Percentiles rank a stretch among this genome's conserved stretches.
These are phyloP conservation scores for Blastobotrys arbuscula DNA, from an alignment of 1,139 yeast species.

Conservation along the genomic window DNA sequence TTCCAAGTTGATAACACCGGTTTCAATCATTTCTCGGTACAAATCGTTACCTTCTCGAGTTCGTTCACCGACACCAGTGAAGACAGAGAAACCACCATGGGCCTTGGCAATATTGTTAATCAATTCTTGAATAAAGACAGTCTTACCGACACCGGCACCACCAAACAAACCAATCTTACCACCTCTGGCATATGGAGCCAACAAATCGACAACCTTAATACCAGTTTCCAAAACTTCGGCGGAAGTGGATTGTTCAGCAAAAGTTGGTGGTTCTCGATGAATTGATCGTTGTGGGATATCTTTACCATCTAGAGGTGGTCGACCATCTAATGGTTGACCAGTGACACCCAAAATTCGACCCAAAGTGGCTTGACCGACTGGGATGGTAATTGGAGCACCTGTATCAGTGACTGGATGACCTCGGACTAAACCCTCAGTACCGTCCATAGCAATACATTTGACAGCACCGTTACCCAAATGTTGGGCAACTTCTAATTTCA, in stretches of 20 bases:
- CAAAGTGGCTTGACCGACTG: constrained; percentile 98
- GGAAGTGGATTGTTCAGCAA: constrained; percentile 93
- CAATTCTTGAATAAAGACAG: constrained; percentile 99
- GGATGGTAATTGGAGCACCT: constrained; percentile 97
- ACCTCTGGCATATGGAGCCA: constrained; percentile 99
- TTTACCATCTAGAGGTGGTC: constrained; percentile 73
- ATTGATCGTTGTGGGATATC: constrained; percentile 91
- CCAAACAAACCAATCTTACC: constrained; percentile 99
- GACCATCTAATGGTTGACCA: constrained; percentile 99
- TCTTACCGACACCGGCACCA: constrained; percentile 99
- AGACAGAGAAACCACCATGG: constrained; percentile 99
- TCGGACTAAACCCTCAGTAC: constrained; percentile 99
- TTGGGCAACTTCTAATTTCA: constrained; percentile 97
- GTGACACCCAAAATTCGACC: constrained; percentile 98
- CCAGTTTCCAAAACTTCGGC: constrained; percentile 98
- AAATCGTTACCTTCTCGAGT: constrained; percentile 99
- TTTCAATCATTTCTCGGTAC: constrained; percentile 99
- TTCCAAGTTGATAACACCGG: constrained; percentile 98
- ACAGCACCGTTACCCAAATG: constrained; percentile 99
- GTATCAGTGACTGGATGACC: constrained; percentile 90
- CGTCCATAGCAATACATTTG: constrained; percentile 99
- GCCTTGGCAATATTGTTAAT: constrained; percentile 99
- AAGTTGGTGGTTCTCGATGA: constrained; percentile 96
- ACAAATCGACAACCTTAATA: constrained; percentile 98
- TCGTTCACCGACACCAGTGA: constrained; percentile 99